A percentile compares a stretch with the other conserved stretches of the same genome.
Evolutionary conservation across 192 early-diverging fungal species (phyloP).

Genomic region (Coemansia sp.): DNA sequence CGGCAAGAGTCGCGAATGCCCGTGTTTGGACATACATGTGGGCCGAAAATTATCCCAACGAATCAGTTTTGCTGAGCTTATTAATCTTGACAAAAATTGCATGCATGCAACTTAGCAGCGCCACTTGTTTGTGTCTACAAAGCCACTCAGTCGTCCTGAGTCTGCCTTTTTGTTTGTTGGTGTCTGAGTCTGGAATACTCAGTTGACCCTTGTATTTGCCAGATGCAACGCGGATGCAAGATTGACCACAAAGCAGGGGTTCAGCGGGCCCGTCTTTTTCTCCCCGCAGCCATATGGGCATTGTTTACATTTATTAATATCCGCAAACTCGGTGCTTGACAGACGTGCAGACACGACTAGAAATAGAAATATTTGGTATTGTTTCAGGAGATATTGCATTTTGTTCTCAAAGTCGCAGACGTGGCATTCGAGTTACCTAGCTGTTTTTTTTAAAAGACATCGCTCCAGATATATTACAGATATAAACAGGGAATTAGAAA

Average conservation of each 20-base stretch:
- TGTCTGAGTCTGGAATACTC: neutral
- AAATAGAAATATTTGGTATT: neutral
- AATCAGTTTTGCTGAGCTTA: neutral
- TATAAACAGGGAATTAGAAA: neutral
- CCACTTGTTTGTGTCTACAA: neutral
- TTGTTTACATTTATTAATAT: neutral
- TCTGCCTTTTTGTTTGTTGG: neutral
- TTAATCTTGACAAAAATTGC: neutral
- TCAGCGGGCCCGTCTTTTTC: neutral
- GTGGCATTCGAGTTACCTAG: neutral
- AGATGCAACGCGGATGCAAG: no score
- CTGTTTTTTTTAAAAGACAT: neutral
- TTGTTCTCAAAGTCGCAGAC: neutral
- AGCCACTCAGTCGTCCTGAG: neutral
- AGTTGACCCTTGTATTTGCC: neutral
- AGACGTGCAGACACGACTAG: neutral
- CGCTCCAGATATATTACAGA: no score
- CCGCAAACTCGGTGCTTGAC: neutral
- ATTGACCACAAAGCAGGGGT: no score
- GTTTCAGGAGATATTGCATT: neutral
- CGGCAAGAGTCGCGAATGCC: no score
- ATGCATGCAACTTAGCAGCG: neutral
- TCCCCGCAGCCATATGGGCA: neutral
- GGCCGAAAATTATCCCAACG: conserved; percentile 1
- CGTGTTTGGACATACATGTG: no score